phyloP scores from a whole-genome alignment of 306 rosid genomes.

The Mucuna pruriens region DNA sequence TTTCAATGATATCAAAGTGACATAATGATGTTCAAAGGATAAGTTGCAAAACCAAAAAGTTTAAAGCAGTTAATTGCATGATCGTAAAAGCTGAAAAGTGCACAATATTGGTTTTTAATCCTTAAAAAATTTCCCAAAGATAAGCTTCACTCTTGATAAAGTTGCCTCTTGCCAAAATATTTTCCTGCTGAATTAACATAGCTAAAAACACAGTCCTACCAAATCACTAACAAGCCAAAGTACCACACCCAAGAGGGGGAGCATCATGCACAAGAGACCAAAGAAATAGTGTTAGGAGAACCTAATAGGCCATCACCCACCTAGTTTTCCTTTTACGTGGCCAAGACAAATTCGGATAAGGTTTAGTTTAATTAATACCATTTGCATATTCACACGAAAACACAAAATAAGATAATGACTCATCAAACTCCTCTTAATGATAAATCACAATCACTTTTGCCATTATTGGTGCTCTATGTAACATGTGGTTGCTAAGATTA shows the following conservation, averaged over 20 bases:
- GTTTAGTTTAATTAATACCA: not conserved
- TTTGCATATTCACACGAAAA: conserved; percentile 31
- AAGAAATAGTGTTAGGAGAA: not conserved
- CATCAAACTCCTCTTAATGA: conserved; percentile 5
- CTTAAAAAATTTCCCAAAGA: not conserved
- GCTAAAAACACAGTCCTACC: not conserved
- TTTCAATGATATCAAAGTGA: not conserved
- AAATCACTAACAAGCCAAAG: not conserved
- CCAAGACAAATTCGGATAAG: conserved; percentile 22
- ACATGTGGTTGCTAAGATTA: conserved; percentile 29
- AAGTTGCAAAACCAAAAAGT: not conserved
- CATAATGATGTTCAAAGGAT: not conserved
- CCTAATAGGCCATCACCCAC: not conserved
- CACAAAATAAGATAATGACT: conserved; percentile 30
- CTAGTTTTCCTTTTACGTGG: conserved; percentile 9
- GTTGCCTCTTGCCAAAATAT: not conserved
- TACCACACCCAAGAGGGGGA: not conserved
- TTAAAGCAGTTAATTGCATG: not conserved
- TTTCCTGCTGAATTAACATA: not conserved
- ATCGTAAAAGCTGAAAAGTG: not conserved
- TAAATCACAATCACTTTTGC: conserved; percentile 31
- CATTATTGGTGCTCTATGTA: conserved; percentile 25
- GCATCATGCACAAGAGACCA: not conserved
- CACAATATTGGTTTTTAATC: not conserved
- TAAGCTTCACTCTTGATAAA: not conserved